Evolutionary conservation across 768 basidiomycete species (phyloP), one percentile per base, ranked within the genome.

Genomic region (Tulasnella sp.): DNA sequence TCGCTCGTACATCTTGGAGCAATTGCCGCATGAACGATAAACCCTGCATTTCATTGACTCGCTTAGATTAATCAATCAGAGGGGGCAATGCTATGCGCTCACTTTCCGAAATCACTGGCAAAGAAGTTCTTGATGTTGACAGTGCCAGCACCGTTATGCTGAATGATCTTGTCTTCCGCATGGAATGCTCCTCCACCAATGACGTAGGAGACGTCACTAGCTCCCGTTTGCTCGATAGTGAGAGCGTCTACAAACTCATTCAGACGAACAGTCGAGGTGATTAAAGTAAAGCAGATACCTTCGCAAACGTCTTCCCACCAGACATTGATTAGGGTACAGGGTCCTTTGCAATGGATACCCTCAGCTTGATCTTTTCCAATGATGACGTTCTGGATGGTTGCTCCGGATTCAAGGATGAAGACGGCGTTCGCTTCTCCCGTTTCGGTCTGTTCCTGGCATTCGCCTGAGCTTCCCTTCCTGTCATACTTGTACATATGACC

Each of bases 101-200:
- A 66, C 64, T 66, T 66, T 66, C 64, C 64, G 40, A 66, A 66
- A 29, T 66, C 64, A 9, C 40, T 66, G 11, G 64, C 64, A 29
- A 59, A 66, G 64, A 66, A 66, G 34, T 66, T 66, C 64, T 36
- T 37, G 64, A 66, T 34, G 36, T 37, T 36, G 22, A 66, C 40
- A 32, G 64, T 66, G 7, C 64, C 64, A 36, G 35, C 40, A 4
- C 64, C 34, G 47, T 73, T 73, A 32, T 73, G 72, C 67, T 73
- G 72, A 14, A 73, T 65, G 44, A 73, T 66, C 72, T 73, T 73
- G 72, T 73, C 72, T 9, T 68, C 67, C 14, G 72, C 72, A 32
- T 68, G 35, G 59, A 63, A 63, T 12, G 72, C 66, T 29, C 72
- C 72, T 11, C 72, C 72, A 26, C 72, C 72, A 34, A 68, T 59